These are phyloP conservation scores for Arabis hirsuta DNA, from an alignment of 345 rosid species.

Conservation along the genomic window DNA sequence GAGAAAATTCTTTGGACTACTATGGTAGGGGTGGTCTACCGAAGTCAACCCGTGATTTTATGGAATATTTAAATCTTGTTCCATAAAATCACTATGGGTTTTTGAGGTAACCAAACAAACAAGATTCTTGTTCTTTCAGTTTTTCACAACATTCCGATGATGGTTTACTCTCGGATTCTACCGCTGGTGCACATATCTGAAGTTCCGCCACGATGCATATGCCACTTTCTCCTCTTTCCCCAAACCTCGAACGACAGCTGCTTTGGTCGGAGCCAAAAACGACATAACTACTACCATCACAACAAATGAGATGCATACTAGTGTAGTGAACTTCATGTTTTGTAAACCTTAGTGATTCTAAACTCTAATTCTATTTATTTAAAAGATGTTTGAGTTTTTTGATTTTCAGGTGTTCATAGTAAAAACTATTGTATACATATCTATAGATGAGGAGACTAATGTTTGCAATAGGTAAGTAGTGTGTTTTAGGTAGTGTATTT, in stretches of 20 bases:
- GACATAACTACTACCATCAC: slow-evolving; percentile 5
- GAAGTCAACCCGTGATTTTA: too few relatives aligned
- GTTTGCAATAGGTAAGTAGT: background rate
- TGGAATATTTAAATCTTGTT: too few relatives aligned
- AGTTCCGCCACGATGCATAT: slow-evolving; percentile 48
- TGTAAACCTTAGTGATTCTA: background rate
- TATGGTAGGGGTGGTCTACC: too few relatives aligned
- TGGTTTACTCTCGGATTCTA: slow-evolving; percentile 41
- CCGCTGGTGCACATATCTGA: slow-evolving; percentile 48
- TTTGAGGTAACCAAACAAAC: slow-evolving; percentile 36
- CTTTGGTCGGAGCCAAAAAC: background rate
- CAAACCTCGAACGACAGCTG: background rate
- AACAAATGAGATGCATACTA: background rate
- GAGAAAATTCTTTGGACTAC: too few relatives aligned
- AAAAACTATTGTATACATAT: background rate
- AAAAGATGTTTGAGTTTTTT: slow-evolving; percentile 4
- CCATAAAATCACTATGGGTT: too few relatives aligned
- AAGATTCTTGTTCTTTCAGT: slow-evolving; percentile 57
- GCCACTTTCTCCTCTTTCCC: slow-evolving; percentile 29
- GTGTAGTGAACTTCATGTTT: slow-evolving; percentile 13
- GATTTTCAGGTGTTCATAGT: background rate
- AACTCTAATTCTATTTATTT: background rate
- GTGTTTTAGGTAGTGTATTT: too few relatives aligned
- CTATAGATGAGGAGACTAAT: background rate
- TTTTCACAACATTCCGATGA: slow-evolving; percentile 51